These are phyloP conservation scores for Physaria fendleri DNA, from an alignment of 345 rosid genomes.

Conservation along the genomic window DNA sequence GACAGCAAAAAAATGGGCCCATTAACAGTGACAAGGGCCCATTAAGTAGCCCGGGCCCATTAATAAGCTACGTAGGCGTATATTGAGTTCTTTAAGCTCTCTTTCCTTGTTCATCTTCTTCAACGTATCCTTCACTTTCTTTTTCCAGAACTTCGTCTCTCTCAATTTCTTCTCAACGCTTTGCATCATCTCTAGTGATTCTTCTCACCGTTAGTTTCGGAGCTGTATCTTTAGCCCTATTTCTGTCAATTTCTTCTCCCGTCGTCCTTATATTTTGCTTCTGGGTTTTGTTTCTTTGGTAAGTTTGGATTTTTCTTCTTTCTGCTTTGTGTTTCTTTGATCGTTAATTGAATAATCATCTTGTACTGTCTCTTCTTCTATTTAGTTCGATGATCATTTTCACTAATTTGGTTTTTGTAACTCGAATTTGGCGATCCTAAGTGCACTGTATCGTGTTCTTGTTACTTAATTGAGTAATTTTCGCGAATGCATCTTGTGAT, in stretches of 20 bases:
- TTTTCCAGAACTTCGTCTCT: too few relatives aligned
- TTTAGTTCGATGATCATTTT: slow-evolving; percentile 11
- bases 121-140: slow-evolving; percentile 9
- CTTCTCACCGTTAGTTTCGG: neutral
- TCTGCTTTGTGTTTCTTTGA: neutral
- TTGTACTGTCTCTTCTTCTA: neutral
- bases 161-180: slow-evolving; percentile 23
- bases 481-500: neutral
- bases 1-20: too few relatives aligned
- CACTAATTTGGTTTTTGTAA: neutral
- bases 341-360: slow-evolving; percentile 26
- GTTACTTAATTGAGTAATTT: neutral
- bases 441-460: neutral
- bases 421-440: neutral
- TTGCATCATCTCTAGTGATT: neutral
- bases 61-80: too few relatives aligned
- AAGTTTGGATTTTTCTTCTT: slow-evolving; percentile 1
- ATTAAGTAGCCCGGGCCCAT: too few relatives aligned
- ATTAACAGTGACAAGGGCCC: too few relatives aligned
- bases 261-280: slow-evolving; percentile 27
- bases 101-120: slow-evolving; percentile 4
- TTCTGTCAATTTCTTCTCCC: too few relatives aligned
- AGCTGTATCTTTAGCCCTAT: neutral
- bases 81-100: slow-evolving; percentile 9
- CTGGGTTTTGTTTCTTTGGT: slow-evolving; percentile 29